Percentiles rank a stretch among this genome's conserved stretches.
These are phyloP conservation scores for Linum usitatissimum DNA, from an alignment of 345 rosid species.

Conservation along the genomic window DNA sequence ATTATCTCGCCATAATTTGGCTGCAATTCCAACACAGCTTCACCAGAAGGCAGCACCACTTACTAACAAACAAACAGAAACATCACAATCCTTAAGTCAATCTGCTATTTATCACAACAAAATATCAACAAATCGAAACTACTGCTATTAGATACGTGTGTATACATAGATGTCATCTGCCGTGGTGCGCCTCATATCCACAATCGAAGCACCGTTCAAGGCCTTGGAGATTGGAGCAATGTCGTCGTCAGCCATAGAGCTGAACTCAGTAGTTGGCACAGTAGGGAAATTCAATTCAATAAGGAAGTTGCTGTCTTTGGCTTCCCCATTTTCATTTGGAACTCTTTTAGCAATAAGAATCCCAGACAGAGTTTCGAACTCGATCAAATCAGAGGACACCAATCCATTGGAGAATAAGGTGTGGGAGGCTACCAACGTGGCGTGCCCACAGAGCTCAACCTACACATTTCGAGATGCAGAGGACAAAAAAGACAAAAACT, in stretches of 20 bases:
- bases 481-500: too few relatives aligned
- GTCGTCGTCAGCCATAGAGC: slow-evolving; percentile 12
- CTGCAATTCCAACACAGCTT: slow-evolving; percentile 39
- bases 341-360: slow-evolving; percentile 51
- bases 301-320: slow-evolving; percentile 18
- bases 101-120: neutral
- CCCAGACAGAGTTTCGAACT: slow-evolving; percentile 61
- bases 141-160: neutral
- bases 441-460: slow-evolving; percentile 84
- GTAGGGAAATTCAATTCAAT: slow-evolving; percentile 53
- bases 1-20: slow-evolving; percentile 41
- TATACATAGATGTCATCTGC: slow-evolving; percentile 36
- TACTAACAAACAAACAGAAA: slow-evolving; percentile 12
- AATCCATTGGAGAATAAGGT: slow-evolving; percentile 40
- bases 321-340: slow-evolving; percentile 29
- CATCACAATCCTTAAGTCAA: neutral
- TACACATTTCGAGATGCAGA: slow-evolving; percentile 11
- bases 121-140: neutral
- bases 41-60: slow-evolving; percentile 56
- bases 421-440: slow-evolving; percentile 75
- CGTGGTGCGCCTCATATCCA: slow-evolving; percentile 42
- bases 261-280: slow-evolving; percentile 25
- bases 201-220: slow-evolving; percentile 33
- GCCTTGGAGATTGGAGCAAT: slow-evolving; percentile 33
- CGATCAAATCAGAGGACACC: slow-evolving; percentile 40